Evolutionary conservation across 345 rosid species (phyloP).

Genomic region (Angophora floribunda): DNA sequence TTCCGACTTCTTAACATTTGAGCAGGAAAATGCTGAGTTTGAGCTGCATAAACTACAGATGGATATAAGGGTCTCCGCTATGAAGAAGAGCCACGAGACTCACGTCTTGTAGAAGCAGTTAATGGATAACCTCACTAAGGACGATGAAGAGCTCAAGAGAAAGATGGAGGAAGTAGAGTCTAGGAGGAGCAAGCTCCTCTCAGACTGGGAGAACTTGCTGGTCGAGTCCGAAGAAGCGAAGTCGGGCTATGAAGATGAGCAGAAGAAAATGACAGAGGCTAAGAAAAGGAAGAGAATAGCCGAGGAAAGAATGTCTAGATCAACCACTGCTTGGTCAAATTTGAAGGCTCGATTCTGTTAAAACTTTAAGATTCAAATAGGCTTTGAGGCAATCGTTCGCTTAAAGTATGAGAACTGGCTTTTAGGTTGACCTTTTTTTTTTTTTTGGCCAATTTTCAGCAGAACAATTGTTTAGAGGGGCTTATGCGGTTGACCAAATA

Average conservation of each 20-base stretch:
- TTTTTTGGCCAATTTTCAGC: not conserved
- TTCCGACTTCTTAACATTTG: not conserved
- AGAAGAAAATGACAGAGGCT: not conserved
- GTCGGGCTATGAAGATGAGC: not conserved
- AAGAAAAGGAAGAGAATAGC: not conserved
- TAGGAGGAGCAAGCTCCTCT: not conserved
- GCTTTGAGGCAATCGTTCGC: not conserved
- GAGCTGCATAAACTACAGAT: not conserved
- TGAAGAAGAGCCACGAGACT: not conserved
- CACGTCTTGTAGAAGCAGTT: not conserved
- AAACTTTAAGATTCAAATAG: not conserved
- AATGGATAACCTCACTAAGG: not conserved
- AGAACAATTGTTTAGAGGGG: not conserved
- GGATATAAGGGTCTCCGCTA: not conserved
- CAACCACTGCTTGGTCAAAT: not conserved
- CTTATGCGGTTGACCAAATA: too few species aligned
- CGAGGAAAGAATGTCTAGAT: not conserved
- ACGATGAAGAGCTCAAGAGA: not conserved
- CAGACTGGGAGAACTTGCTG: not conserved
- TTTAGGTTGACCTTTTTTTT: not conserved
- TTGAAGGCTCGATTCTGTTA: not conserved
- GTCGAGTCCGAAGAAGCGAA: not conserved
- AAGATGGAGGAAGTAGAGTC: not conserved
- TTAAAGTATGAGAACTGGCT: not conserved
- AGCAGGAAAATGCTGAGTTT: not conserved